Base-by-base conservation (phyloP, 1,284 basidiomycete species). In the Austroboletus novae-zelandiae region DNA sequence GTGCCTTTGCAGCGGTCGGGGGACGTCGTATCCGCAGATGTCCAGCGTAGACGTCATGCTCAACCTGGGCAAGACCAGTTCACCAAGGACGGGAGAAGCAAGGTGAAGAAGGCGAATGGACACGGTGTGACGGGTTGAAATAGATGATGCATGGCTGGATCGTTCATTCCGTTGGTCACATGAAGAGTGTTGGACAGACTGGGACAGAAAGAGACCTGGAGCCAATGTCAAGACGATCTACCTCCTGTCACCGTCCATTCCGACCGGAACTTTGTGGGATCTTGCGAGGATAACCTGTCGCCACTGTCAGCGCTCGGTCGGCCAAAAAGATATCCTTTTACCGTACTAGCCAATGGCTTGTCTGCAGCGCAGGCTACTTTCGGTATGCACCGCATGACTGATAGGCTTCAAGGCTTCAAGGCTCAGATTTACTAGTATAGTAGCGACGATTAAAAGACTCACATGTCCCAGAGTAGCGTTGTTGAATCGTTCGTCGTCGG, bases 1-100 rank as follows among this genome's bases (percentile, higher is more conserved):
- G 58, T 84, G 78, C 29, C 61, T 65, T 29, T 67, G 68, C 11
- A 81, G 60, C 4, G 78, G 78, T n/a, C 66, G 61, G 23, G 53
- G 61, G 32, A 61, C 15, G 30, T 52, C 45, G 49, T 53, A 25
- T 29, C 63, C 61, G 48, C 44, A 62, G 23, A 62, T 32, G 10
- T 53, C 25, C n/a, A 64, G 1, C 32, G 47, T 66, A 17, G 41
- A 37, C 14, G 34, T 45, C 48, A 65, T 64, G 11, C 9, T 53
- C 18, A 40, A 13, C 18, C 17, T 11, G 6, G 9, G 36, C 9
- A 10, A 11, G 30, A n/a, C 32, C 17, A 34, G 27, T 11, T 13
- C 18, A 25, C 17, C 10, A 43, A 13, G 44, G 34, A n/a, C 35
- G 14, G 18, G 5, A n/a, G 27, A 27, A 18, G 10, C 5, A 18